These are phyloP conservation scores for Raphidocelis subcapitata DNA, from an alignment of 139 green algal species.

Conservation along the genomic window DNA sequence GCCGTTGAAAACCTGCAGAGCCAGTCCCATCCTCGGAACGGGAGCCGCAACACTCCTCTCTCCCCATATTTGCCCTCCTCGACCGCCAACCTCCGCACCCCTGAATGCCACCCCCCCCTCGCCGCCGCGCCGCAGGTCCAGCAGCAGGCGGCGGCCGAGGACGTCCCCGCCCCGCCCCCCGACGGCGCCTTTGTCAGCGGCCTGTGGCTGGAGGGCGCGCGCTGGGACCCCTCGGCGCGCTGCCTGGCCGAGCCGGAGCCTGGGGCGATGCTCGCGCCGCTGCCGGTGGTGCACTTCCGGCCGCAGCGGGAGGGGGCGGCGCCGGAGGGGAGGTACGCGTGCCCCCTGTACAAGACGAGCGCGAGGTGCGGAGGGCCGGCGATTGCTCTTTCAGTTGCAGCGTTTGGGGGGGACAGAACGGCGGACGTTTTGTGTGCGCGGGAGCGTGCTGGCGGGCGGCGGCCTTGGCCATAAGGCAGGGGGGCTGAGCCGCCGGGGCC, in stretches of 20 bases:
- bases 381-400: too few species aligned
- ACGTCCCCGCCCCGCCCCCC: constrained; percentile 34
- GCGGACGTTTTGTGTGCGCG: too few species aligned
- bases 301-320: constrained; percentile 37
- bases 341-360: constrained; percentile 86
- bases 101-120: too few species aligned
- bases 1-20: too few species aligned
- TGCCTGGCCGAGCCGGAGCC: constrained; percentile 63
- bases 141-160: constrained; percentile 9
- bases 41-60: too few species aligned
- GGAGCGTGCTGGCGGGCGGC: too few species aligned
- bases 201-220: constrained; percentile 76
- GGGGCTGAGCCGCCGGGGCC: too few species aligned
- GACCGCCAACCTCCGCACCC: too few species aligned
- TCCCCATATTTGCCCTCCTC: too few species aligned
- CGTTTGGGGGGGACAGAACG: too few species aligned
- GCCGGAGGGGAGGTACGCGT: constrained; percentile 59
- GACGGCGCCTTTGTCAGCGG: constrained; percentile 77
- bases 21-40: too few species aligned
- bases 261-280: constrained; percentile 67
- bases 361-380: constrained; percentile 17
- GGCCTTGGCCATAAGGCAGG: too few species aligned
- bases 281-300: constrained; percentile 78
- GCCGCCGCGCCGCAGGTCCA: constrained; percentile 37
- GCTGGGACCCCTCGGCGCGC: constrained; percentile 44